Conservation (phyloP, 495 filamentous ascomycete genomes). For the Rostrohypoxylon terebratum region DNA sequence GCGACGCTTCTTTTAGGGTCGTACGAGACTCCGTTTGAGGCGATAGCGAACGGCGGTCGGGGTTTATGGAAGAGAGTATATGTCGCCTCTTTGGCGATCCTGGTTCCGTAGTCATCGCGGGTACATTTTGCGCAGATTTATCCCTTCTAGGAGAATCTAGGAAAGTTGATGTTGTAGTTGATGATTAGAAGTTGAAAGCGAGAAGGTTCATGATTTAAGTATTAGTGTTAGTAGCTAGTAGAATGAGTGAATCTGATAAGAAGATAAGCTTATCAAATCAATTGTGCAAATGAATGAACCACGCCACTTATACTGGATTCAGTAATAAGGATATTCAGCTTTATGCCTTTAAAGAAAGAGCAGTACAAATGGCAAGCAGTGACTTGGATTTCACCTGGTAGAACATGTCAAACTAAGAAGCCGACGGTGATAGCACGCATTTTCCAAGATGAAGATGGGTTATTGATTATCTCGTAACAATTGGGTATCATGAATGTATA, state of each 20-base stretch:
- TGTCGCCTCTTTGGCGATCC: constrained; percentile 60
- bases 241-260: too few species aligned
- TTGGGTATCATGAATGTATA: constrained; percentile 40
- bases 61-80: constrained; percentile 60
- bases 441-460: neutral
- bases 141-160: neutral
- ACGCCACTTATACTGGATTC: neutral
- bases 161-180: constrained; percentile 5
- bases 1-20: constrained; percentile 28
- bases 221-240: too few species aligned
- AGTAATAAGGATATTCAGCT: neutral
- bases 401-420: neutral
- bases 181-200: neutral
- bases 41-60: constrained; percentile 37
- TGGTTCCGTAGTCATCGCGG: constrained; percentile 49
- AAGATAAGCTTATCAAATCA: constrained; percentile 2
- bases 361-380: neutral
- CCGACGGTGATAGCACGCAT: neutral
- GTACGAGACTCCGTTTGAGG: constrained; percentile 21
- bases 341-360: neutral
- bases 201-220: neutral
- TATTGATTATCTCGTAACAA: constrained; percentile 7
- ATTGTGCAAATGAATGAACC: neutral
- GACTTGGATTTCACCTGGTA: neutral
- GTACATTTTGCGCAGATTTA: constrained; percentile 33